A percentile compares a stretch with the other conserved stretches of the same genome.
Evolutionary conservation across 306 rosid species (phyloP).

Genomic region (Acacia melanoxylon): DNA sequence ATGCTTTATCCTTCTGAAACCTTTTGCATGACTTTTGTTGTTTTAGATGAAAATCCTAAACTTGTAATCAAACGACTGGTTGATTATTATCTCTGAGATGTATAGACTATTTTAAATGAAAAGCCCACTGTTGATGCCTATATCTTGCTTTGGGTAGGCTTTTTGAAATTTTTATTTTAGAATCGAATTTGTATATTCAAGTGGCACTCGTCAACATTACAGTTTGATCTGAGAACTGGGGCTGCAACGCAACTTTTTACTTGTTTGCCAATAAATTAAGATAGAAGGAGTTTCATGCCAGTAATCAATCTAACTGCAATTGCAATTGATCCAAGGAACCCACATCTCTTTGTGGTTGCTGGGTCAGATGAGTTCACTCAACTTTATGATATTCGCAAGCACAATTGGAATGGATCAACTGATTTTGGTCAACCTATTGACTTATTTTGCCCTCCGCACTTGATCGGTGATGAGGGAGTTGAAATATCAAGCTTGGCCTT

Average conservation of each 20-base stretch:
- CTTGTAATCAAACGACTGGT: background rate
- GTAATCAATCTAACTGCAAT: conserved; percentile 68
- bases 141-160: conserved; percentile 3
- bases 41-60: background rate
- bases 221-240: conserved; percentile 91
- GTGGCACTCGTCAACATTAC: conserved; percentile 38
- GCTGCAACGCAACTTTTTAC: conserved; percentile 70
- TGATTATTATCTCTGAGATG: conserved; percentile 1
- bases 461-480: conserved; percentile 58
- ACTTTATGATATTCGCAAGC: conserved; percentile 79
- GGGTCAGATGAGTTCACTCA: conserved; percentile 79
- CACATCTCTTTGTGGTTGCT: conserved; percentile 80
- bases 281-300: conserved; percentile 47
- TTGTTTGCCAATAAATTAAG: conserved; percentile 52
- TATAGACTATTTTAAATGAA: background rate
- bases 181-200: background rate
- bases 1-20: background rate
- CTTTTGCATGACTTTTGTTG: background rate
- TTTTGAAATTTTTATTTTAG: background rate
- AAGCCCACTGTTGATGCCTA: background rate
- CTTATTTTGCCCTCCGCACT: conserved; percentile 75
- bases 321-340: conserved; percentile 91
- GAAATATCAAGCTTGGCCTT: conserved; percentile 91
- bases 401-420: conserved; percentile 69
- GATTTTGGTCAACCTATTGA: conserved; percentile 61